These are phyloP conservation scores for Ceratocystis diversiconidia DNA, from an alignment of 2,329 filamentous ascomycete genomes.

Conservation along the genomic window DNA sequence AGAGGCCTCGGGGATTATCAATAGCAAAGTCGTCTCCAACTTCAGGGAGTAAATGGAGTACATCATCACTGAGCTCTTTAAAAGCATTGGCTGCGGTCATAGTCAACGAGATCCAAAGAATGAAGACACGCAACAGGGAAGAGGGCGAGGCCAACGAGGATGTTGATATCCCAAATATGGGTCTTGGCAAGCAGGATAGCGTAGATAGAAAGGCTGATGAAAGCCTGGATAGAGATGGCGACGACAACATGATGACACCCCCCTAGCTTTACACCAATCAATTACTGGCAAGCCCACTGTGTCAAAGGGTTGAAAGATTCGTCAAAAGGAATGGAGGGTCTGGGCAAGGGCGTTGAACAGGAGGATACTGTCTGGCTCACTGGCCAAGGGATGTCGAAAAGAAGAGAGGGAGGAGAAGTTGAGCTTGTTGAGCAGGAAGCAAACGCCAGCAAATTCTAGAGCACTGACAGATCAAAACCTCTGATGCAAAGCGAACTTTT, in stretches of 20 bases:
- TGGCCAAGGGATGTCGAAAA: background rate
- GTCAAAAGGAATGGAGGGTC: background rate
- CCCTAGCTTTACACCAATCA: background rate
- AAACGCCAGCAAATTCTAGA: background rate
- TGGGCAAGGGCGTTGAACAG: background rate
- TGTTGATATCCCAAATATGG: background rate
- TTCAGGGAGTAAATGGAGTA: constrained; percentile 56
- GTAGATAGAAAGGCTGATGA: constrained; percentile 19
- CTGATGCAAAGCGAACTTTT: background rate
- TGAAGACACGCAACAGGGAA: background rate
- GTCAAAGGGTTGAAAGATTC: background rate
- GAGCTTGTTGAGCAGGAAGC: background rate
- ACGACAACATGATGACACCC: constrained; percentile 4
- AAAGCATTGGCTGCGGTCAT: constrained; percentile 24
- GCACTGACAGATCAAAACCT: background rate
- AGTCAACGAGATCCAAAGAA: constrained; percentile 6
- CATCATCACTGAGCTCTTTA: constrained; percentile 54
- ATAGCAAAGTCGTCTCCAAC: constrained; percentile 67
- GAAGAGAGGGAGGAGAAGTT: background rate
- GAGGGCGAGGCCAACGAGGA: constrained; percentile 20
- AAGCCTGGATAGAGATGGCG: background rate
- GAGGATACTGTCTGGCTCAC: background rate
- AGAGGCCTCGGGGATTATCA: constrained; percentile 49
- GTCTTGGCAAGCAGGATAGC: constrained; percentile 20
- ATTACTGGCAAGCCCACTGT: background rate